phyloP scores from a whole-genome alignment of 2,329 filamentous ascomycete species.

The Ampelomyces quisqualis region DNA sequence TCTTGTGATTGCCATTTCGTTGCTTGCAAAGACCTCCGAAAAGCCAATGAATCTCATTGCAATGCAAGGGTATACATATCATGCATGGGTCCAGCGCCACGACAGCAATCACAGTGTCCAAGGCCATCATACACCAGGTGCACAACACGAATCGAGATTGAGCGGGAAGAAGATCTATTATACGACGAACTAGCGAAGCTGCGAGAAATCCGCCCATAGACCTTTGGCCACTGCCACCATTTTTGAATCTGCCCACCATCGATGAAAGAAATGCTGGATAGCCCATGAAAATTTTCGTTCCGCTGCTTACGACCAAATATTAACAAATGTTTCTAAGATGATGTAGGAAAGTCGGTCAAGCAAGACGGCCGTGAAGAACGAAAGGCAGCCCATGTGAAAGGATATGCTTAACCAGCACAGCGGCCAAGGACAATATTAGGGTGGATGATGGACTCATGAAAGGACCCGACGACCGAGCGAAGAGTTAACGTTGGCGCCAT shows the following conservation, averaged over 20 bases:
- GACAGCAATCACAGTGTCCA: constrained; percentile 1
- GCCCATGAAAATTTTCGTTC: constrained; percentile 26
- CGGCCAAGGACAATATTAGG: constrained; percentile 23
- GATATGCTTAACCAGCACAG: constrained; percentile 21
- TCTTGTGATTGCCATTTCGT: no score
- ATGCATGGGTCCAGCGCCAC: not conserved
- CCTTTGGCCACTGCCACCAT: constrained; percentile 16
- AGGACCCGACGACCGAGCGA: constrained; percentile 11
- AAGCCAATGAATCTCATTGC: no score
- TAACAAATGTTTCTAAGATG: constrained; percentile 33
- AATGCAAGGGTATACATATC: no score
- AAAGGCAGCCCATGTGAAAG: constrained; percentile 17
- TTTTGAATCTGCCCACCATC: constrained; percentile 26
- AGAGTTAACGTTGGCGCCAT: constrained; percentile 17
- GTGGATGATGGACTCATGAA: constrained; percentile 14
- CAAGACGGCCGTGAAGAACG: constrained; percentile 11
- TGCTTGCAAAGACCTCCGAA: no score
- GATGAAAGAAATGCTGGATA: constrained; percentile 31
- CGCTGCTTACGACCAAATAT: constrained; percentile 21
- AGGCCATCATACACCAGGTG: no score
- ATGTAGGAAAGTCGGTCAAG: constrained; percentile 19
- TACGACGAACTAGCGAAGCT: constrained; percentile 31
- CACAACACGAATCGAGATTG: not conserved
- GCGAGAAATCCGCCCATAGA: constrained; percentile 26
- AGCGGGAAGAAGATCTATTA: constrained; percentile 24